Base-by-base conservation (phyloP, 106 monocot genomes). In the Platanthera guangdongensis region DNA sequence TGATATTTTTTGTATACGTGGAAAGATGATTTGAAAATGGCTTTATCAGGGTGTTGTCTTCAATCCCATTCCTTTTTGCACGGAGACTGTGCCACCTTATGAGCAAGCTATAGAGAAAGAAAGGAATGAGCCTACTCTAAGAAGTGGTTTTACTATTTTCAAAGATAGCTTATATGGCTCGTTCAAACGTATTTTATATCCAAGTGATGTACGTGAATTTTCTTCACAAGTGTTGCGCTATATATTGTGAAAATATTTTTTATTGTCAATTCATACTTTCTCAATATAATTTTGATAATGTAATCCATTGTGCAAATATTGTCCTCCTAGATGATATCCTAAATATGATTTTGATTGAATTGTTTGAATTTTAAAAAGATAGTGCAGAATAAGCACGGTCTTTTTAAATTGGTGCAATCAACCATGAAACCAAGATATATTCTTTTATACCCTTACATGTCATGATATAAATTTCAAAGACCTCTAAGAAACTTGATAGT, bases 41-140 rank as follows among this genome's bases (percentile, higher is more conserved):
- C 10, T 15, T 72, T 50, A 49, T 19, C 73, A 94, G 94, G 94
- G 94, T 76, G 71, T 85, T 78, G 90, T 99, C 6, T 94, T 99
- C 77, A 90, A 83, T 80, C 88, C 97, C 5, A 81, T 99, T 68
- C 77, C 86, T 22, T 99, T 94, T 64, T 77, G 83, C 45, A 8
- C 82, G 5, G 87, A 90, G 51, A 55, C 82, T 48, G 68, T 83
- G n/a, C 62, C 76, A 47, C 73, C 83, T 21, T 46, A 53, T 6
- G 85, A 85, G 60, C 77, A 81, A 70, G 75, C 15, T 30, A 3
- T 10, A 3, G 89, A 85, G 28, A 72, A 79, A 68, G 84, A 86
- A 65, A 39, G 19, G 7, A 77, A 39, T 47, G 84, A 73, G 30
- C 10, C 52, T 46, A 65, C 57, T 70, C 50, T 74, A 4, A 39